A percentile compares a stretch with the other conserved stretches of the same genome.
These are phyloP conservation scores for Elsinoe fawcettii DNA, from an alignment of 2,329 filamentous ascomycete genomes.

Conservation along the genomic window DNA sequence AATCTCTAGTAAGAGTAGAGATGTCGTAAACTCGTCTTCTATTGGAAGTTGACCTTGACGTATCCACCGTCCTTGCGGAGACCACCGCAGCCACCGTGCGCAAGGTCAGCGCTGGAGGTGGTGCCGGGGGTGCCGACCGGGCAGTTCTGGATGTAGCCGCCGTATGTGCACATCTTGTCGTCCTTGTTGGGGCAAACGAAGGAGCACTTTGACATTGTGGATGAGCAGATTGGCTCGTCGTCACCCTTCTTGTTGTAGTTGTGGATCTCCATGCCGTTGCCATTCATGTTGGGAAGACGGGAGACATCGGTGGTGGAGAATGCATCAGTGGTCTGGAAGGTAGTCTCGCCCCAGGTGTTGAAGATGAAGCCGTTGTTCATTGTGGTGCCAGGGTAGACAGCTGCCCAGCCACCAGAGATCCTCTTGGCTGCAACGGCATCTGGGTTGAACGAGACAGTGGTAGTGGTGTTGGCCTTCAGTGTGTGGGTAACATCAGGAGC, in stretches of 20 bases:
- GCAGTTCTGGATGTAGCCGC: constrained; percentile 5
- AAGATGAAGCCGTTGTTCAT: constrained; percentile 18
- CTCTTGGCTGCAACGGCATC: constrained; percentile 1
- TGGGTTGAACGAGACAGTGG: constrained; percentile 17
- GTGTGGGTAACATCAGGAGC: constrained; percentile 19
- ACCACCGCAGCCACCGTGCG: constrained; percentile 12
- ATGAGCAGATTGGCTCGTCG: not conserved
- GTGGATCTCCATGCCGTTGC: constrained; percentile 15
- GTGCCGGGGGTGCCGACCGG: constrained; percentile 9
- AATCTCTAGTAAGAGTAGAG: constrained; percentile 8
- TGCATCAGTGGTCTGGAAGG: constrained; percentile 15
- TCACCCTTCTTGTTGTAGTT: constrained; percentile 12
- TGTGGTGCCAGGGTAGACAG: constrained; percentile 17
- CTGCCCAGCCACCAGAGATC: constrained; percentile 19
- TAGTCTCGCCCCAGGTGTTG: constrained; percentile 20
- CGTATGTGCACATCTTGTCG: not conserved
- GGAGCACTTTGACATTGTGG: constrained; percentile 4
- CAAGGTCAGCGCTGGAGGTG: not conserved
- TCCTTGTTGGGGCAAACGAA: constrained; percentile 1
- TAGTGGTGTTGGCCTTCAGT: constrained; percentile 13
- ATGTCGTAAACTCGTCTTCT: not conserved
- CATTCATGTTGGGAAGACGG: constrained; percentile 19
- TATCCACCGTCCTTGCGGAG: constrained; percentile 3
- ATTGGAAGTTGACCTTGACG: constrained; percentile 10
- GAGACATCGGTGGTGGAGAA: constrained; percentile 20